Percentiles rank a stretch among this genome's conserved stretches.
phyloP scores from a whole-genome alignment of 2,329 filamentous ascomycete genomes.

The Bertia moriformis region DNA sequence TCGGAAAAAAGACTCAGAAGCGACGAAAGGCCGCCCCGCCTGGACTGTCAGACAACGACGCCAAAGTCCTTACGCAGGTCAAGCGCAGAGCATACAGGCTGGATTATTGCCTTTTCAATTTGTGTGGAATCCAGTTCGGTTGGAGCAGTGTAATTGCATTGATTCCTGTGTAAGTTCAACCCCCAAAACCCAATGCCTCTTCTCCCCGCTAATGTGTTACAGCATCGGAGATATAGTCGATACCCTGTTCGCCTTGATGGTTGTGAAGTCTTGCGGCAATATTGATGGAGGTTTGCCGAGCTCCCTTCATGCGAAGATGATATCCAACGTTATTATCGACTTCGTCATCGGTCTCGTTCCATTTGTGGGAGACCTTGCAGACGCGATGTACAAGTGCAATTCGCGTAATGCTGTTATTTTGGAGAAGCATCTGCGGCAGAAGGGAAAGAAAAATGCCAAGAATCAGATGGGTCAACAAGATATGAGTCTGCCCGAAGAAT shows the following conservation, averaged over 20 bases:
- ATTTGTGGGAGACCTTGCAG: not conserved
- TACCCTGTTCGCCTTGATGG: not conserved
- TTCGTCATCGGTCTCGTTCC: conserved; percentile 1
- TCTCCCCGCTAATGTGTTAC: too few relatives aligned
- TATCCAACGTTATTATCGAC: not conserved
- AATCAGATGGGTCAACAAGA: not conserved
- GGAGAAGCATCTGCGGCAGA: not conserved
- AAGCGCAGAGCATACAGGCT: not conserved
- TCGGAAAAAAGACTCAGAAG: not conserved
- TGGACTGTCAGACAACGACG: not conserved
- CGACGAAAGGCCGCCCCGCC: not conserved
- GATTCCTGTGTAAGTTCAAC: not conserved
- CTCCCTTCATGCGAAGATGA: not conserved
- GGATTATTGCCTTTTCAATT: conserved; percentile 1
- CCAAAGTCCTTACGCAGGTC: not conserved
- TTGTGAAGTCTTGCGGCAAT: not conserved
- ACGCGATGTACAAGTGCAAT: conserved; percentile 1
- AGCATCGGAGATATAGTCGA: not conserved
- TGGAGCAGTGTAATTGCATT: conserved; percentile 1
- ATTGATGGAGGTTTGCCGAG: not conserved
- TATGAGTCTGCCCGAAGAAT: not conserved
- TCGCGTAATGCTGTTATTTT: not conserved
- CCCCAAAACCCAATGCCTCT: not conserved
- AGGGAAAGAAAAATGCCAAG: not conserved
- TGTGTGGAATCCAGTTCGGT: not conserved